These are phyloP conservation scores for Hymenoscyphus salicellus DNA, from an alignment of 2,329 filamentous ascomycete species.

Conservation along the genomic window DNA sequence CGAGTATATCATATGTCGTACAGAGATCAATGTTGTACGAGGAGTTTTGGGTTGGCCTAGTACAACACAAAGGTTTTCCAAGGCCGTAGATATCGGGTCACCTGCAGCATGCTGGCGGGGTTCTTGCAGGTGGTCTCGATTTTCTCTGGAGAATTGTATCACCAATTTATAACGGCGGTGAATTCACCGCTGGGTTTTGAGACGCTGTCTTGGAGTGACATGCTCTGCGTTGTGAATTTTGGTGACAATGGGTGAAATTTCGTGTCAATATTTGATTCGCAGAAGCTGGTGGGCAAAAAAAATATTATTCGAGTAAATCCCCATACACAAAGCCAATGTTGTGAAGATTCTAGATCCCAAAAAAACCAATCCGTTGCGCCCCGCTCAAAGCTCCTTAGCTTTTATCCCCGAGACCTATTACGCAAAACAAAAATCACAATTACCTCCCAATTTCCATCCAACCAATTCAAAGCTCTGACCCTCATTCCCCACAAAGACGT, in stretches of 20 bases:
- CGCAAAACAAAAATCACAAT: neutral
- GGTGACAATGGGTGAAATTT: neutral
- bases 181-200: neutral
- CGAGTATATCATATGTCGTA: neutral
- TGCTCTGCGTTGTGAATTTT: neutral
- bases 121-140: neutral
- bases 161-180: conserved; percentile 1
- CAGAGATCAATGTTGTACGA: neutral
- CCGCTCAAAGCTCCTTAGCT: neutral
- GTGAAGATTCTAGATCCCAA: neutral
- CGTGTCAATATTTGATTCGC: neutral
- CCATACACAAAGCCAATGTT: neutral
- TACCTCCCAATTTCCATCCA: neutral
- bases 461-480: neutral
- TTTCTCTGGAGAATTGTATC: neutral
- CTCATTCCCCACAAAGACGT: neutral
- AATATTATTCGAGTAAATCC: neutral
- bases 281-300: neutral
- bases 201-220: neutral
- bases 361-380: neutral
- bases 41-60: neutral
- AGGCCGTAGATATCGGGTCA: neutral
- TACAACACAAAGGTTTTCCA: neutral
- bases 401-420: neutral
- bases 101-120: neutral